phyloP scores from a whole-genome alignment of 2,329 filamentous ascomycete genomes.

The Fusarium piperis region DNA sequence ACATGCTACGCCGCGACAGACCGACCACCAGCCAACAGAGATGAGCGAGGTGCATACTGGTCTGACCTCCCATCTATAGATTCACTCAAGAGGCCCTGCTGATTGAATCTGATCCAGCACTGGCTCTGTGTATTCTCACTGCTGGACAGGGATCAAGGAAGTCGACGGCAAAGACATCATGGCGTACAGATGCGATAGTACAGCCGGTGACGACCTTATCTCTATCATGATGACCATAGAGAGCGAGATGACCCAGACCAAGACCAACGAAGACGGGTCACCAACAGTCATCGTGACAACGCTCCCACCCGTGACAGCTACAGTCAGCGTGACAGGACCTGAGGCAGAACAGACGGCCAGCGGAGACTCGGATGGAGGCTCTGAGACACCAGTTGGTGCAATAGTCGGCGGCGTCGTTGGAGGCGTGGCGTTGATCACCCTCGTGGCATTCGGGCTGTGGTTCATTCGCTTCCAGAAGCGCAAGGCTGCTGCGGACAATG shows the following conservation, averaged over 20 bases:
- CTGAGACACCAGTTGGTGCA: neutral
- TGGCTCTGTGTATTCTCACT: neutral
- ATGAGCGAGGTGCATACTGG: neutral
- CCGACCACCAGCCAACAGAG: neutral
- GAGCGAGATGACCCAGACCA: neutral
- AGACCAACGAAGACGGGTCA: neutral
- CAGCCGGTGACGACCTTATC: neutral
- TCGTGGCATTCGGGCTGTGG: neutral
- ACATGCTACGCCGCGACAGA: neutral
- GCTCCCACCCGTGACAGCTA: neutral
- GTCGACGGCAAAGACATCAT: neutral
- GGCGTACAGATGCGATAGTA: neutral
- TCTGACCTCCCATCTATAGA: neutral
- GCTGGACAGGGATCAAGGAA: neutral
- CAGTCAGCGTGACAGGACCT: neutral
- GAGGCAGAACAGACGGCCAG: neutral
- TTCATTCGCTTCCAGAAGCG: neutral
- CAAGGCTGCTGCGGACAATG: neutral
- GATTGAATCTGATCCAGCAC: neutral
- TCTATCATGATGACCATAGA: neutral
- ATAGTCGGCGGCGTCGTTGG: neutral
- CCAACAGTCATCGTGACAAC: neutral
- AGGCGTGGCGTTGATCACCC: neutral
- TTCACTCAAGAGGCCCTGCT: neutral
- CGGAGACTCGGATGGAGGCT: neutral